These are phyloP conservation scores for Aureobasidium sp. DNA, from an alignment of 2,329 filamentous ascomycete genomes.

Conservation along the genomic window DNA sequence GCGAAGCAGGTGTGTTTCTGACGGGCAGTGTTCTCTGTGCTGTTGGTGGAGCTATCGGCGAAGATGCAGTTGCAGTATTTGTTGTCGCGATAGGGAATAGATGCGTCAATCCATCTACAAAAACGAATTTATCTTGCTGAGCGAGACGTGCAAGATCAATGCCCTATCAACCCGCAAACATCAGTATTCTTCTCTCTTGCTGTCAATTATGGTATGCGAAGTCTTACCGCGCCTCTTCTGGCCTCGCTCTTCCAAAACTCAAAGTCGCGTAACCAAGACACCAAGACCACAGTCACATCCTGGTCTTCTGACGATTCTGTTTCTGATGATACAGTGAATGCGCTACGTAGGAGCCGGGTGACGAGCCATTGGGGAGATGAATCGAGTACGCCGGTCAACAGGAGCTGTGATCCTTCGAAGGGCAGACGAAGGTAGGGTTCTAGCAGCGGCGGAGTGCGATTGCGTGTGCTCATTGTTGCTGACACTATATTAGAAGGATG, in stretches of 20 bases:
- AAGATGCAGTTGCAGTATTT: slow-evolving; percentile 20
- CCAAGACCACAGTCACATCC: slow-evolving; percentile 53
- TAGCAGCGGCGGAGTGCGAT: slow-evolving; percentile 52
- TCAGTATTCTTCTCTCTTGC: neutral
- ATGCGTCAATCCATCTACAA: slow-evolving; percentile 66
- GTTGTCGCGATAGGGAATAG: slow-evolving; percentile 39
- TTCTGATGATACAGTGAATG: slow-evolving; percentile 27
- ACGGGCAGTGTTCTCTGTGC: neutral
- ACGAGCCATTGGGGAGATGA: slow-evolving; percentile 50
- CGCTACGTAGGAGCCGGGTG: slow-evolving; percentile 44
- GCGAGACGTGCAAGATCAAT: slow-evolving; percentile 60
- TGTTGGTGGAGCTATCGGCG: neutral
- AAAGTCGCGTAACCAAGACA: slow-evolving; percentile 74
- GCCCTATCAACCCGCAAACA: slow-evolving; percentile 40
- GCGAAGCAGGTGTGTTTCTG: neutral
- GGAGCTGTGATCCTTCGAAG: slow-evolving; percentile 51
- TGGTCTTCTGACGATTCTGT: slow-evolving; percentile 21
- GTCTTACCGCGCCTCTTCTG: slow-evolving; percentile 53
- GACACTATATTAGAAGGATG: neutral
- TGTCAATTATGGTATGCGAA: neutral
- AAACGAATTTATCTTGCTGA: slow-evolving; percentile 56
- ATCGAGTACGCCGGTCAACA: slow-evolving; percentile 59
- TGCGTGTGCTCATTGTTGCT: slow-evolving; percentile 5
- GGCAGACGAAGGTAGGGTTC: slow-evolving; percentile 57
- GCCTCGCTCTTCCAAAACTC: slow-evolving; percentile 71